A percentile compares a stretch with the other conserved stretches of the same genome.
Evolutionary conservation across 1,139 yeast species (phyloP).

Genomic region (Chernovozyma sophiae-reginae): DNA sequence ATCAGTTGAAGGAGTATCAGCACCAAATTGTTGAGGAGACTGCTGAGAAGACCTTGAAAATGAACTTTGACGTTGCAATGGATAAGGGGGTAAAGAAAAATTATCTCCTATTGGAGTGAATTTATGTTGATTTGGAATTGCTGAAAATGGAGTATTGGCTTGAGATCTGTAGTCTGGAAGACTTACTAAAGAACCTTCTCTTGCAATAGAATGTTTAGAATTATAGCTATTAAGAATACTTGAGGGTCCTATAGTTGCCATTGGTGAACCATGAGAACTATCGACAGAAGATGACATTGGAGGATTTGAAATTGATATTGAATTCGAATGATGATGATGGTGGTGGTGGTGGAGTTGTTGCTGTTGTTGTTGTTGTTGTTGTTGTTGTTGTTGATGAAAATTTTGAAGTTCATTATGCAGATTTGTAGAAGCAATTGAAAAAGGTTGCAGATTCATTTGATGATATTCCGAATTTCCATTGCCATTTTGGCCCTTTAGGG

Average conservation of each 20-base stretch:
- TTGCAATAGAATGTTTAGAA: slow-evolving; percentile 1
- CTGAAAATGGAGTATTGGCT: slow-evolving; percentile 4
- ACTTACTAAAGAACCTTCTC: slow-evolving; percentile 6
- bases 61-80: slow-evolving; percentile 4
- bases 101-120: slow-evolving; percentile 2
- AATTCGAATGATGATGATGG: background rate
- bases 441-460: background rate
- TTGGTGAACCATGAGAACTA: slow-evolving; percentile 6
- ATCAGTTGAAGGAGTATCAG: slow-evolving; percentile 2
- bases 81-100: slow-evolving; percentile 3
- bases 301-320: background rate
- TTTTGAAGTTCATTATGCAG: background rate
- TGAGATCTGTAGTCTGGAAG: slow-evolving; percentile 6
- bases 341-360: background rate
- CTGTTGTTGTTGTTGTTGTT: background rate
- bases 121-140: background rate
- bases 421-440: background rate
- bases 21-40: slow-evolving; percentile 3
- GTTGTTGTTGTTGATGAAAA: too few relatives aligned
- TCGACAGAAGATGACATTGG: background rate
- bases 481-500: too few relatives aligned
- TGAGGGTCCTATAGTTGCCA: slow-evolving; percentile 12
- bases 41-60: slow-evolving; percentile 1
- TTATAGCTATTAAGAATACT: slow-evolving; percentile 8
- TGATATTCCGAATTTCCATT: background rate